These are phyloP conservation scores for Bryoerythrophyllum caledonicum DNA, from an alignment of 225 moss, liverwort and hornwort species.

Conservation along the genomic window DNA sequence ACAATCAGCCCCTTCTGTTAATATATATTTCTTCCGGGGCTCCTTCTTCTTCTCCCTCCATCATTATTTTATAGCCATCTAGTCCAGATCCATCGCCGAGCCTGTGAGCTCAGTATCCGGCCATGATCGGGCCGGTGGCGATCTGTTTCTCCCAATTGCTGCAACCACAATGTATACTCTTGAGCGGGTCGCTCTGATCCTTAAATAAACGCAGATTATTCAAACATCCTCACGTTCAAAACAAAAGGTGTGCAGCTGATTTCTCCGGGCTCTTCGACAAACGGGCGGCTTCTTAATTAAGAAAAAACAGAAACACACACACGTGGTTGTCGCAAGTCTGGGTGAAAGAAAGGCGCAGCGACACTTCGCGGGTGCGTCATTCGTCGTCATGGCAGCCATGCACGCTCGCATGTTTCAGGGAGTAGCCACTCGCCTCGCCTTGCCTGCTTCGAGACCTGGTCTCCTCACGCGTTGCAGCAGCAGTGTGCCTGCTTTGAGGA, in stretches of 20 bases:
- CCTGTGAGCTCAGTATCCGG: slow-evolving; percentile 12
- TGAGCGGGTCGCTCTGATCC: no score
- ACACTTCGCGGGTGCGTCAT: background rate
- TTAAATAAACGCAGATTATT: slow-evolving; percentile 52
- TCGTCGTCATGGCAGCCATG: slow-evolving; percentile 33
- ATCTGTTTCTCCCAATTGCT: slow-evolving; percentile 23
- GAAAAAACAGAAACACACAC: background rate
- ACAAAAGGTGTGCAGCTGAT: no score
- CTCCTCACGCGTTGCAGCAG: background rate
- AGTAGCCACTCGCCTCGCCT: background rate
- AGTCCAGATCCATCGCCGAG: background rate
- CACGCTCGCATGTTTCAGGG: slow-evolving; percentile 9
- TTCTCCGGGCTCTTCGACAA: background rate
- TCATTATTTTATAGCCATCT: slow-evolving; percentile 16
- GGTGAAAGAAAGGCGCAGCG: background rate
- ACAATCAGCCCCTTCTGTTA: slow-evolving; percentile 45
- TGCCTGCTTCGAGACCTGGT: no score
- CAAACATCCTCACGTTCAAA: no score
- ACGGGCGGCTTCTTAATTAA: background rate
- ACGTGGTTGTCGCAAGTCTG: slow-evolving; percentile 1
- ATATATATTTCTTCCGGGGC: slow-evolving; percentile 50
- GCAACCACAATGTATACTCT: slow-evolving; percentile 29
- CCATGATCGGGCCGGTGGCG: slow-evolving; percentile 17
- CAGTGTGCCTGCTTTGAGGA: background rate
- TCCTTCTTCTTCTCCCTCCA: background rate